A percentile compares a stretch with the other conserved stretches of the same genome.
Evolutionary conservation across 2,329 filamentous ascomycete species (phyloP).

Genomic region (Neophaeococcomyces mojaviensis): DNA sequence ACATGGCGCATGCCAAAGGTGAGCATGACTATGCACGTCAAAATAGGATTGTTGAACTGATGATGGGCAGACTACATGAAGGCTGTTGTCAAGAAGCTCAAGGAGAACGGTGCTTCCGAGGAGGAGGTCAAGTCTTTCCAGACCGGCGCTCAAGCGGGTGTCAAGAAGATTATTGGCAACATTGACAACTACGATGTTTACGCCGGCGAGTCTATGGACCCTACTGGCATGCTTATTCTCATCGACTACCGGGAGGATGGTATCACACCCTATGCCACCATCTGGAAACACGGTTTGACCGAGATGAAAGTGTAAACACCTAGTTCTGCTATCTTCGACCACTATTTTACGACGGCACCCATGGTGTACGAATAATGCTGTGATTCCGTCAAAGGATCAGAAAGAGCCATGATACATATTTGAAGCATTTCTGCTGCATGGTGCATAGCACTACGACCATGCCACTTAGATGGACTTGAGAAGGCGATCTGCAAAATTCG

Average conservation of each 20-base stretch:
- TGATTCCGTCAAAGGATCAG: no score
- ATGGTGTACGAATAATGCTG: neutral
- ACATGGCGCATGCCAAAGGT: constrained; percentile 80
- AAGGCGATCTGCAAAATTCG: no score
- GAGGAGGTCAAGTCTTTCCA: constrained; percentile 73
- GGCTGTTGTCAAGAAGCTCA: constrained; percentile 65
- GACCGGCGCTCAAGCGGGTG: constrained; percentile 62
- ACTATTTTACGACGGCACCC: neutral
- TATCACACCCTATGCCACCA: constrained; percentile 74
- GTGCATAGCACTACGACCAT: no score
- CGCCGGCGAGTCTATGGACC: constrained; percentile 85
- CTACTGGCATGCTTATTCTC: constrained; percentile 76
- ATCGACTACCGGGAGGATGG: constrained; percentile 80
- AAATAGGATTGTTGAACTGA: neutral
- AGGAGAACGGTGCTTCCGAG: constrained; percentile 53
- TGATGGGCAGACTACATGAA: constrained; percentile 72
- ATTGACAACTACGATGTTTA: constrained; percentile 97
- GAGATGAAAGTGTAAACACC: constrained; percentile 77
- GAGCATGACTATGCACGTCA: constrained; percentile 25
- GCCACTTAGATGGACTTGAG: no score
- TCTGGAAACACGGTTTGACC: constrained; percentile 92
- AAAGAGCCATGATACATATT: no score
- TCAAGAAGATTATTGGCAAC: constrained; percentile 78
- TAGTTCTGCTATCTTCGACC: neutral
- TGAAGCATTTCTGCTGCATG: no score